Conservation (phyloP, 2,329 filamentous ascomycete species). For the Rugonectria rugulosa region DNA sequence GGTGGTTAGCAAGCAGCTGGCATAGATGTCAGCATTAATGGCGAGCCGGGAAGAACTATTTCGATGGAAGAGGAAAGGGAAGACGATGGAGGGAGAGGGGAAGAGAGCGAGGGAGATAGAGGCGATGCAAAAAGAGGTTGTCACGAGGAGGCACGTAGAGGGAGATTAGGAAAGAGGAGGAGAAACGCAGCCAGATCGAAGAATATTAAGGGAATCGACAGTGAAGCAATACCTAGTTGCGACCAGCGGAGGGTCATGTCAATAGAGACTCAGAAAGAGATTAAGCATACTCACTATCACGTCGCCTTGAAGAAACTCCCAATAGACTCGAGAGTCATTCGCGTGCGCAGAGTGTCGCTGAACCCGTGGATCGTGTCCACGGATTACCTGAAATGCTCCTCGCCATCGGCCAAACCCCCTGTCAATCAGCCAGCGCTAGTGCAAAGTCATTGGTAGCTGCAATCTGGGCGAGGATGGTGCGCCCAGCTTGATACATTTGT, state of each 20-base stretch:
- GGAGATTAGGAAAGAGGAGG: not conserved
- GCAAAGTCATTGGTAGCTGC: constrained; percentile 13
- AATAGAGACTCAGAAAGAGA: constrained; percentile 12
- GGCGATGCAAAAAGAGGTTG: not conserved
- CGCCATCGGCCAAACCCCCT: constrained; percentile 13
- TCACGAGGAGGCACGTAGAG: not conserved
- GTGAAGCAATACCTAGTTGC: not conserved
- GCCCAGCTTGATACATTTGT: constrained; percentile 25
- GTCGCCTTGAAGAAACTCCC: constrained; percentile 14
- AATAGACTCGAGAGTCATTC: not conserved
- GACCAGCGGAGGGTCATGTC: not conserved
- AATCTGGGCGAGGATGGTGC: constrained; percentile 23
- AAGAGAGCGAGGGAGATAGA: too few species aligned
- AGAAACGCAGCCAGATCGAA: not conserved
- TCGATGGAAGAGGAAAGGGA: constrained; percentile 6
- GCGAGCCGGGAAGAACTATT: not conserved
- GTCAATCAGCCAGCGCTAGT: constrained; percentile 25
- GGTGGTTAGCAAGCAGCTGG: not conserved
- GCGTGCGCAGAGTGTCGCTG: not conserved
- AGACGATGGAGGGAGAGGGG: not conserved
- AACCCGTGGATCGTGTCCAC: not conserved
- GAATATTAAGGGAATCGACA: not conserved
- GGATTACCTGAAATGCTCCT: not conserved
- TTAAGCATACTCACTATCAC: constrained; percentile 8
- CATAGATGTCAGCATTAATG: not conserved